Base-by-base conservation (phyloP, 768 basidiomycete species). In the Lyophyllum atratum region DNA sequence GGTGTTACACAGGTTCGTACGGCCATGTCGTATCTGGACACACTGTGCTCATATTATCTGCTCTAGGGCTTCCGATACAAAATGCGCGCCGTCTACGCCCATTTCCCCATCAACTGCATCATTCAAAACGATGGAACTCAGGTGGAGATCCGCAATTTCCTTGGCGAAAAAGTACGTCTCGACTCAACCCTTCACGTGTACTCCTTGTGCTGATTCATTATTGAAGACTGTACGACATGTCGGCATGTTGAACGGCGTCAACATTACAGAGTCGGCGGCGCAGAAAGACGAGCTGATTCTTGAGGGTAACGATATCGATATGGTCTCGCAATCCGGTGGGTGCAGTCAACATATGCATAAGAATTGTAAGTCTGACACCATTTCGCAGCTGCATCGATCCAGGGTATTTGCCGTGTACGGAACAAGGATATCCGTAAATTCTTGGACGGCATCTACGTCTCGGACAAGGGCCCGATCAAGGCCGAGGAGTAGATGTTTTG, bases 401-500 rank as follows among this genome's bases (percentile, higher is more conserved):
- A 98, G 73, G 95, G 95, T 65, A 82, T 90, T 59, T 97, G 94
- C 81, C 86, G 89, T 65, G 97, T 99, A 69, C 90, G 93, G 76
- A 97, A 98, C 89, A 99, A 99, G 83, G 96, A 96, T 83, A 98
- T 98, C 78, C 93, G 96, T 68, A 97, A 98, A 83, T 97, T 98
- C 84, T 81, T 97, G 73, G 93, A 95, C 71, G 91, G 93, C 73
- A 85, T 95, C 77, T 94, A 94, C 66, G 92, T 94, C 59, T 94
- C 93, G 34, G 89, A 90, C 68, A 88, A 85, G 78, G 84, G 85
- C 57, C 87, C 87, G 14, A 79, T 90, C 58, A 65, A 76, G 48
- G 59, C 72, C 56, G 85, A 83, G 24, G 75, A 84, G 51, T 82
- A 69, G 70, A 59, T 56, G 34, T 49, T 51, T 43, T 28, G 39